phyloP scores from a whole-genome alignment of 2,329 filamentous ascomycete genomes.

The Beauveria sp. region DNA sequence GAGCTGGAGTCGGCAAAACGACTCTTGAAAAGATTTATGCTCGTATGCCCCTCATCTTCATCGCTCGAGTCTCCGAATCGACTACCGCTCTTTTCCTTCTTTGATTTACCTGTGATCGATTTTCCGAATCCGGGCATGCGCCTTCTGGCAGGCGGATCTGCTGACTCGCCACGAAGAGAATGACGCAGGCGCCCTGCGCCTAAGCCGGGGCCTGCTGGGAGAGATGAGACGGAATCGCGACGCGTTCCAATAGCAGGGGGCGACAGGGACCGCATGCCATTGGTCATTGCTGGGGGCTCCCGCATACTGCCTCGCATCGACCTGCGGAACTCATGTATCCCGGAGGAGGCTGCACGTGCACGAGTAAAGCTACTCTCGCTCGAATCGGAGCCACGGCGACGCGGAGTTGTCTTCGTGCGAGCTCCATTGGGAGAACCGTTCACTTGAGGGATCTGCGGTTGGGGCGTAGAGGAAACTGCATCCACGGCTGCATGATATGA shows the following conservation, averaged over 20 bases:
- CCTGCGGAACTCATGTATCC: conserved; percentile 56
- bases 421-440: conserved; percentile 17
- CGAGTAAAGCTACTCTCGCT: conserved; percentile 82
- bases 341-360: conserved; percentile 37
- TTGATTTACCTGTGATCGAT: conserved; percentile 30
- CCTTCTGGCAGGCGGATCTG: conserved; percentile 28
- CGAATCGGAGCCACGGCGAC: conserved; percentile 53
- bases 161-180: conserved; percentile 37
- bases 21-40: conserved; percentile 36
- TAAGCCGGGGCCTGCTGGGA: conserved; percentile 22
- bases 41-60: conserved; percentile 37
- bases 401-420: conserved; percentile 28
- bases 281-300: conserved; percentile 21
- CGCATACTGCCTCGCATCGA: conserved; percentile 55
- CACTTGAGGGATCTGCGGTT: conserved; percentile 20
- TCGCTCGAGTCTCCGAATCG: conserved; percentile 58
- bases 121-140: conserved; percentile 38
- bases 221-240: conserved; percentile 32
- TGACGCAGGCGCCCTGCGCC: conserved; percentile 32
- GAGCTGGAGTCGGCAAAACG: conserved; percentile 69
- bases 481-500: conserved; percentile 23
- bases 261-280: conserved; percentile 59
- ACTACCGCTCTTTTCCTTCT: conserved; percentile 34
- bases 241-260: conserved; percentile 51
- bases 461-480: conserved; percentile 14